Conservation (phyloP, 805 yeast species). For the Wickerhamiella parazyma region DNA sequence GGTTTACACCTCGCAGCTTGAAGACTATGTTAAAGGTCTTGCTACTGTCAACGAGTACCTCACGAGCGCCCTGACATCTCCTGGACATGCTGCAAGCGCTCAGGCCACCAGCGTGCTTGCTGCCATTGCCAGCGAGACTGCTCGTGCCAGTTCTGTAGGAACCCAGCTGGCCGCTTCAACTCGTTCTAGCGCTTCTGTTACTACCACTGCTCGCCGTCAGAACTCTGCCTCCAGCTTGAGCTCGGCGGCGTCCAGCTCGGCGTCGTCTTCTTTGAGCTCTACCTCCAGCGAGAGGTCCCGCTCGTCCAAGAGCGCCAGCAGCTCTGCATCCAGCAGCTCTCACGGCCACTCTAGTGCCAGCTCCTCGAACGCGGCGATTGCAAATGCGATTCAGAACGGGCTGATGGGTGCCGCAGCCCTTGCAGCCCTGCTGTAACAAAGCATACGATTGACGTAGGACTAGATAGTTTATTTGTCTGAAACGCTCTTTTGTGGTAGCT, state of each 20-base stretch:
- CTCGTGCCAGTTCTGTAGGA: background rate
- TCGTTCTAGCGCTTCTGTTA: background rate
- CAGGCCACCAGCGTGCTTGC: background rate
- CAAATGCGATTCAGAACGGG: background rate
- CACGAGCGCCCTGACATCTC: constrained; percentile 2
- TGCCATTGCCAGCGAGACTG: background rate
- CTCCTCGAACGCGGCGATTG: background rate
- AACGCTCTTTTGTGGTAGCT: too few relatives aligned
- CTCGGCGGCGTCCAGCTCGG: background rate
- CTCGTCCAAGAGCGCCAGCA: background rate
- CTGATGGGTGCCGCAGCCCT: background rate
- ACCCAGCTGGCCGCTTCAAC: background rate
- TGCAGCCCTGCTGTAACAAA: background rate
- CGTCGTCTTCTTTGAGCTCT: background rate
- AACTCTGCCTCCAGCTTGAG: too few relatives aligned
- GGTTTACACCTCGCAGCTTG: constrained; percentile 14
- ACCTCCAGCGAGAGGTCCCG: background rate
- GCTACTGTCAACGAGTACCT: constrained; percentile 10
- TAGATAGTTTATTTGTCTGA: too few relatives aligned
- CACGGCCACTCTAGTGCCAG: background rate
- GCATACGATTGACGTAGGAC: too few relatives aligned
- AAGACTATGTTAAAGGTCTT: constrained; percentile 12
- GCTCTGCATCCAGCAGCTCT: background rate
- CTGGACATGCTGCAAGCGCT: background rate
- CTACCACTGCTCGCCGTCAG: too few relatives aligned